Evolutionary conservation across 2,329 filamentous ascomycete genomes (phyloP), one percentile per base, ranked within the genome.

Genomic region (Stachybotrys elegans): DNA sequence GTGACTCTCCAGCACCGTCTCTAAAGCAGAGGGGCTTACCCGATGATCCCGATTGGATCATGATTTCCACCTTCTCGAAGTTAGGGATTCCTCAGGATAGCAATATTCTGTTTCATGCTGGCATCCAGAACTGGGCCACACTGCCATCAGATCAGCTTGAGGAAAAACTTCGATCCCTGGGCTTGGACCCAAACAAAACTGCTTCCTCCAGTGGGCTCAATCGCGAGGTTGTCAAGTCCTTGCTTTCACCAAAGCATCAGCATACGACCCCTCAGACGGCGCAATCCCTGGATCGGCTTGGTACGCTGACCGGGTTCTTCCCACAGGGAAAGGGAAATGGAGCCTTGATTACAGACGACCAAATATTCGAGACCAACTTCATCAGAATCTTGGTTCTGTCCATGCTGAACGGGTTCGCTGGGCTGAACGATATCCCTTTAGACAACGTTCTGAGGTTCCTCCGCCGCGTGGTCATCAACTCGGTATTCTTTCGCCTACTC

Each of bases 21-120:
- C 35, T 19, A 7, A 6, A 12, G 7, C 35, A 37, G 17, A 21
- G 13, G 21, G 35, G 17, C 5, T 37, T 37, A 19, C 35, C 16
- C 16, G 35, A 37, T 19, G 35, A 37, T 19, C 35, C 35, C 9
- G 35, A 37, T 16, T 37, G 35, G 35, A 21, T 37, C 35, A 37
- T 37, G 35, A 21, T 37, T 21, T 37, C 35, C 7, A 37, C 17
- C 7, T 37, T 37, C 7, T 37, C 35, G 16, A 37, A 19, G 19
- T 6, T 37, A 12, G 35, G 35, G 20, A 12, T 37, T 21, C 17
- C 35, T 12, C 5, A 12, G 6, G 17, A 7, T 12, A 37, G n/a
- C 35, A 20, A 37, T 6, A 37, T 37, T 22, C 21, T n/a, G 7
- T 37, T 37, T 19, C 35, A 8, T 22, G 35, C 12, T n/a, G 21